Base-by-base conservation (phyloP, 306 rosid genomes). In the Adenanthera pavonina region DNA sequence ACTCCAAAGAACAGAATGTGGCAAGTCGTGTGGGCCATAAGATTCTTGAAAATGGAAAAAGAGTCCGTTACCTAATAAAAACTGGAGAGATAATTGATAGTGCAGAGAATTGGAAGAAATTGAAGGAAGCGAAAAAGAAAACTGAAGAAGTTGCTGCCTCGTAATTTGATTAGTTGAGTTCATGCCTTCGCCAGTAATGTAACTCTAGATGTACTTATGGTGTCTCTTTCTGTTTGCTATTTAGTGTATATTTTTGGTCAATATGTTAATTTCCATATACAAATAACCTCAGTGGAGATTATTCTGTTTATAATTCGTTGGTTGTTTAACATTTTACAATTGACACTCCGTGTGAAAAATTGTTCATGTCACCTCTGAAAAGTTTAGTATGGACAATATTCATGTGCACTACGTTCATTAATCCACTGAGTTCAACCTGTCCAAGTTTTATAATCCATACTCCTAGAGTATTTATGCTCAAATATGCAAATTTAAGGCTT, bases 21-120 rank as follows among this genome's bases (percentile, higher is more conserved):
- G 92, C 97, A 7, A 95, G 99, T 79, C 93, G 99, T 9, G 98
- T 93, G 65, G 99, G 99, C 54, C 99, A 93, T 79, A 92, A 93
- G 82, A 78, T 83, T 52, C 92, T 95, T 81, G 99, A 95, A 40
- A 74, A 91, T 79, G 99, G 98, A 41, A 87, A 57, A 54, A 93
- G 87, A 43, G 99, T 93, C 76, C 92, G 99, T 0, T 95, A 93
- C 83, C 97, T 95, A 67, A 74, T 93, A 66, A 95, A 93, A 88
- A 95, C 99, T 35, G 99, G 98, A 73, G 98, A 95, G 83, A 82
- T 95, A 76, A 86, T 95, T 52, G 99, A 95, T 52, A 83, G 10
- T 41, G 69, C 40, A 4, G 98, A 95, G 75, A 82, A 88, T 82
- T 95, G 97, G 99, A 92, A 95, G 88, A 89, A 88, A 83, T 79